A percentile compares a stretch with the other conserved stretches of the same genome.
These are phyloP conservation scores for Sphaceloma murrayae DNA, from an alignment of 2,329 filamentous ascomycete genomes.

Conservation along the genomic window DNA sequence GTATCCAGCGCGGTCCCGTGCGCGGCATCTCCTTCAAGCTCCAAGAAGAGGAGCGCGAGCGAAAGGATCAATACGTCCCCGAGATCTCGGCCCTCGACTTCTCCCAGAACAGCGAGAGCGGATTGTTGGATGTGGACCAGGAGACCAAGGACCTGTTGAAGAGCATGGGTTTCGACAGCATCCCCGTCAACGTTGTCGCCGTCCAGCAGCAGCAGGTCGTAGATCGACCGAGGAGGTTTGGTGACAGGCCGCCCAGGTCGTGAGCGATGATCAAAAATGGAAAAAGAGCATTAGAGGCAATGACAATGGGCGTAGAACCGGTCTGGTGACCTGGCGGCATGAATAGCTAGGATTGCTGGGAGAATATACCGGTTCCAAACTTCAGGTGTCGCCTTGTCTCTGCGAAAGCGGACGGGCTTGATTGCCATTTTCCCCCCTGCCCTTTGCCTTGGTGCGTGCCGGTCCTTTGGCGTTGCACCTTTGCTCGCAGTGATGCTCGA, in stretches of 20 bases:
- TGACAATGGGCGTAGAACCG: no score
- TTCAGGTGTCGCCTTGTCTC: conserved; percentile 17
- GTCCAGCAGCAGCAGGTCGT: conserved; percentile 79
- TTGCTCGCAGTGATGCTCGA: no score
- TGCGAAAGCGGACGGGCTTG: conserved; percentile 12
- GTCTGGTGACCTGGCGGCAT: conserved; percentile 16
- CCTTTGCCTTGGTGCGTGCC: neutral
- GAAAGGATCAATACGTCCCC: conserved; percentile 99
- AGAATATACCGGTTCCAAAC: conserved; percentile 8
- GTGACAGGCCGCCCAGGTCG: conserved; percentile 45
- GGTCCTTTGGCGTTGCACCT: no score
- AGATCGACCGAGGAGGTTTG: conserved; percentile 74
- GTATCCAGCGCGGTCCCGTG: conserved; percentile 97
- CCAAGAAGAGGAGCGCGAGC: conserved; percentile 99
- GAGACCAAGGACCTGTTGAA: conserved; percentile 99
- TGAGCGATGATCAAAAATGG: conserved; percentile 18
- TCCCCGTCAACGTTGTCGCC: conserved; percentile 90
- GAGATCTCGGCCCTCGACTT: conserved; percentile 98
- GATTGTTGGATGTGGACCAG: conserved; percentile 86
- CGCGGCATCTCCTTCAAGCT: conserved; percentile 99
- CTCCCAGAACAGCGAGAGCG: conserved; percentile 84
- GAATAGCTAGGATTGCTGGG: conserved; percentile 17
- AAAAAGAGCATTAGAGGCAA: no score
- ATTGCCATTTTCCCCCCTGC: conserved; percentile 6
- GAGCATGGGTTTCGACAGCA: conserved; percentile 95